Percentiles rank a stretch among this genome's conserved stretches.
Conservation (phyloP, 2,329 filamentous ascomycete species). For the Bretziella fagacearum region DNA sequence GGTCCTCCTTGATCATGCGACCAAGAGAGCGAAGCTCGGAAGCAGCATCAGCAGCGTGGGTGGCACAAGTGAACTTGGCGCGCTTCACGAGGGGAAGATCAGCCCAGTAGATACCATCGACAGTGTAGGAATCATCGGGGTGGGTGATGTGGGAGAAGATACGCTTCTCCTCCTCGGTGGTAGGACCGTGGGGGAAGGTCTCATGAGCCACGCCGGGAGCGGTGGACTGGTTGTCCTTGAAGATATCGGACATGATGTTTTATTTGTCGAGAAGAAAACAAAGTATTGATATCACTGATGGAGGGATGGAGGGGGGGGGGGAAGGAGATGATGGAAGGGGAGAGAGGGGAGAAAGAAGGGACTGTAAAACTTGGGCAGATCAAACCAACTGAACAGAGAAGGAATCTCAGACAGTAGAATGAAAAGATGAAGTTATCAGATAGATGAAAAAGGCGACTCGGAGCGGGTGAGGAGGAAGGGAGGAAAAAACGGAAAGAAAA, state of each 20-base stretch:
- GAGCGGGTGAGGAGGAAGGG: conserved; percentile 9
- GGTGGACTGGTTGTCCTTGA: conserved; percentile 25
- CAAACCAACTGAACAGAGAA: not conserved
- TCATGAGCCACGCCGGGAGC: conserved; percentile 33
- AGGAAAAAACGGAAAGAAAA: not conserved
- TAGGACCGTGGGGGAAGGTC: conserved; percentile 26
- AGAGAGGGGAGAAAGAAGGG: not conserved
- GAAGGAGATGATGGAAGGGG: not conserved
- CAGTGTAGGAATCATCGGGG: conserved; percentile 74
- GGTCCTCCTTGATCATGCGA: conserved; percentile 71
- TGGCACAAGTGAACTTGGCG: conserved; percentile 54
- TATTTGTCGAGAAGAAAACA: too few relatives aligned
- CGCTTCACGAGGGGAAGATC: conserved; percentile 59
- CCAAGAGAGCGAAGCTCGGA: conserved; percentile 52
- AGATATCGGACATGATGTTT: conserved; percentile 9
- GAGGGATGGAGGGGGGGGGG: not conserved
- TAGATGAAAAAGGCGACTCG: not conserved
- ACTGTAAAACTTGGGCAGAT: not conserved
- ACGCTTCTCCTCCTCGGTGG: conserved; percentile 34
- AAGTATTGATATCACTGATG: too few relatives aligned
- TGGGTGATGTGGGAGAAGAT: conserved; percentile 67
- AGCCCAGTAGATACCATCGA: conserved; percentile 80
- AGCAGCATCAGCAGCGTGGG: conserved; percentile 53
- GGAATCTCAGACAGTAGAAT: not conserved
- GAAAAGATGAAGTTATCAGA: not conserved